Percentiles rank a stretch among this genome's conserved stretches.
Evolutionary conservation across 441 rosid genomes (phyloP).

Genomic region (Brassica balearica): DNA sequence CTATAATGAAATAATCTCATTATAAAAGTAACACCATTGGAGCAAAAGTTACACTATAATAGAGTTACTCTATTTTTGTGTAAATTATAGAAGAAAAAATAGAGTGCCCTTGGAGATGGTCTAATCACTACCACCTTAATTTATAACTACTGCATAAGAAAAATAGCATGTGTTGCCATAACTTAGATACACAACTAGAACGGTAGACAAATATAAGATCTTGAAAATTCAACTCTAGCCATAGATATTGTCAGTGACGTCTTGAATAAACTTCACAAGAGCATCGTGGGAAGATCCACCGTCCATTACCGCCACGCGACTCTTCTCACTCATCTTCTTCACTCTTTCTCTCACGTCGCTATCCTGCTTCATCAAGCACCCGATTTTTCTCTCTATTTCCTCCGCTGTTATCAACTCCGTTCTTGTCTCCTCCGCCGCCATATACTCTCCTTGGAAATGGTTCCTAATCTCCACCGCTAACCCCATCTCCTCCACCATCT

Average conservation of each 20-base stretch:
- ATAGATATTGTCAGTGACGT: constrained; percentile 17
- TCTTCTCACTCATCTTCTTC: constrained; percentile 46
- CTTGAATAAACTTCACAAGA: constrained; percentile 30
- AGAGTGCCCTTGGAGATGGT: too few relatives aligned
- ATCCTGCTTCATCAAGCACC: constrained; percentile 47
- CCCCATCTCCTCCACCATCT: constrained; percentile 42
- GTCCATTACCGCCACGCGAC: constrained; percentile 42
- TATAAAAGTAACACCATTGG: too few relatives aligned
- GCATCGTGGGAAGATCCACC: constrained; percentile 55
- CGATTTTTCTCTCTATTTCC: constrained; percentile 55
- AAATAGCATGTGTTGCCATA: background rate
- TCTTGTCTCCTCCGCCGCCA: background rate
- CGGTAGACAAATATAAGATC: background rate
- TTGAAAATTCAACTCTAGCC: background rate
- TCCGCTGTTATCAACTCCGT: constrained; percentile 37
- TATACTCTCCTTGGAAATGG: constrained; percentile 11
- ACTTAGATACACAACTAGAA: background rate
- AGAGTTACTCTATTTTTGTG: too few relatives aligned
- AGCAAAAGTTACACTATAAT: too few relatives aligned
- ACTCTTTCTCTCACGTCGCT: constrained; percentile 41
- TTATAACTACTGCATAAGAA: background rate
- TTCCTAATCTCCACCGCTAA: constrained; percentile 41
- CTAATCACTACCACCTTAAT: background rate
- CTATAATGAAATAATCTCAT: too few relatives aligned
- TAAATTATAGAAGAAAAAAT: too few relatives aligned